Conservation (phyloP, 148 eudicot genomes). For the Camellia granthamiana region DNA sequence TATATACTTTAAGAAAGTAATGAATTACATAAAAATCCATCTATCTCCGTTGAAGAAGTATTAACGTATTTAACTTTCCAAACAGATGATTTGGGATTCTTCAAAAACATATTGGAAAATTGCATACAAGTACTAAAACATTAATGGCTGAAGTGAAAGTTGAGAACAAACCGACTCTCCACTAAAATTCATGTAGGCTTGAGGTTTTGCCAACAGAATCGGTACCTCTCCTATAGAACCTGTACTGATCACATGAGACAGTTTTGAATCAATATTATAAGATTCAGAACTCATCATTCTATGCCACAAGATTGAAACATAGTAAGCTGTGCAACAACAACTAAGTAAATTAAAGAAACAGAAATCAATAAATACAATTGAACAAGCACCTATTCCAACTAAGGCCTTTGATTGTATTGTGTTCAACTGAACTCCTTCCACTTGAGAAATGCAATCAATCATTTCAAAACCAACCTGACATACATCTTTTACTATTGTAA, state of each 20-base stretch:
- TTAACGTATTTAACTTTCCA: too few relatives aligned
- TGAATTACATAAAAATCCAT: not conserved
- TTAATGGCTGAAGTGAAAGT: conserved; percentile 8
- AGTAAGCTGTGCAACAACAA: not conserved
- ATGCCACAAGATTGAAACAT: not conserved
- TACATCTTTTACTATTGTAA: conserved; percentile 1
- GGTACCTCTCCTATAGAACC: conserved; percentile 95
- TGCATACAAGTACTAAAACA: not conserved
- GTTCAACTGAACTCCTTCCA: conserved; percentile 76
- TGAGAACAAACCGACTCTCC: conserved; percentile 78
- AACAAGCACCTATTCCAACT: conserved; percentile 81
- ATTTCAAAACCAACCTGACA: conserved; percentile 94
- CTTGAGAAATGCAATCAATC: conserved; percentile 78
- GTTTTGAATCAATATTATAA: conserved; percentile 2
- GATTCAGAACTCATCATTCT: not conserved
- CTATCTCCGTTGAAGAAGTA: too few relatives aligned
- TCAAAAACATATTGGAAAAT: not conserved
- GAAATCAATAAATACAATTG: not conserved
- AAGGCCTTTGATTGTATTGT: conserved; percentile 96
- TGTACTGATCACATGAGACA: conserved; percentile 46
- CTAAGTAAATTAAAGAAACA: too few relatives aligned
- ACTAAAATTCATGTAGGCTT: conserved; percentile 91
- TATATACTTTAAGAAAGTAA: not conserved
- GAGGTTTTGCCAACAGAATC: conserved; percentile 82
- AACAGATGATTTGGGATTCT: too few relatives aligned